Percentiles rank a stretch among this genome's conserved stretches.
These are phyloP conservation scores for Limtongia smithiae DNA, from an alignment of 805 yeast species.

Conservation along the genomic window DNA sequence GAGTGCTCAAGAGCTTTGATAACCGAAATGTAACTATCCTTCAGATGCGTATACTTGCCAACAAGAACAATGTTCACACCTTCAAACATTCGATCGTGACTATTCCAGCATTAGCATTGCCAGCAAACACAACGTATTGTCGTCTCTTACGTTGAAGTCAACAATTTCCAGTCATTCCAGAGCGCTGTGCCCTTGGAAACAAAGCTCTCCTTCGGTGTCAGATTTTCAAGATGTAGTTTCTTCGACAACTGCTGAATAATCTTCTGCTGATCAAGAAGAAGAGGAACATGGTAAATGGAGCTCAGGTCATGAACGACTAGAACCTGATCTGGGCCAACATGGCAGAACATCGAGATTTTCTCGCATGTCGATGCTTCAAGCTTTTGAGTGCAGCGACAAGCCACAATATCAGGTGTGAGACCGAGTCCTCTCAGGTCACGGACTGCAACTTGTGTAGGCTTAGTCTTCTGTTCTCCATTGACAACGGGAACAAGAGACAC, in stretches of 20 bases:
- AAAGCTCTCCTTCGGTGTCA: slow-evolving; percentile 50
- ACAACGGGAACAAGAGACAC: slow-evolving; percentile 97
- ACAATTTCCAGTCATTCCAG: slow-evolving; percentile 70
- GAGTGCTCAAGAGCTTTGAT: slow-evolving; percentile 94
- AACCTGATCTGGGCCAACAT: slow-evolving; percentile 97
- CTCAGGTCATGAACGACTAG: slow-evolving; percentile 94
- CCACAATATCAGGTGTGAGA: slow-evolving; percentile 92
- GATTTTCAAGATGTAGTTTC: slow-evolving; percentile 59
- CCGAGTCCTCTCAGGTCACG: slow-evolving; percentile 95
- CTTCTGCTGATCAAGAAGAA: slow-evolving; percentile 81
- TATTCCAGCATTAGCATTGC: background rate
- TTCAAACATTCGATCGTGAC: slow-evolving; percentile 76
- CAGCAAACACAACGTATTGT: background rate
- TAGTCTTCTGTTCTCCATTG: slow-evolving; percentile 98
- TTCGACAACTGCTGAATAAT: slow-evolving; percentile 67
- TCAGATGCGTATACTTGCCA: slow-evolving; percentile 93
- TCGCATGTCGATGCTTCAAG: slow-evolving; percentile 82
- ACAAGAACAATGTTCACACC: slow-evolving; percentile 92
- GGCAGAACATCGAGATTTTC: slow-evolving; percentile 98
- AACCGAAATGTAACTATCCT: slow-evolving; percentile 92
- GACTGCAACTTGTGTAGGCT: slow-evolving; percentile 99
- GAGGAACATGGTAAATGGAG: slow-evolving; percentile 96
- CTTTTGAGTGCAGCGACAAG: slow-evolving; percentile 88
- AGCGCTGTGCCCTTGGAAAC: slow-evolving; percentile 62
- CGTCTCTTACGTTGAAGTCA: slow-evolving; percentile 53